phyloP scores from a whole-genome alignment of 2,329 filamentous ascomycete genomes.

The Aspergillus ochraceoroseus region DNA sequence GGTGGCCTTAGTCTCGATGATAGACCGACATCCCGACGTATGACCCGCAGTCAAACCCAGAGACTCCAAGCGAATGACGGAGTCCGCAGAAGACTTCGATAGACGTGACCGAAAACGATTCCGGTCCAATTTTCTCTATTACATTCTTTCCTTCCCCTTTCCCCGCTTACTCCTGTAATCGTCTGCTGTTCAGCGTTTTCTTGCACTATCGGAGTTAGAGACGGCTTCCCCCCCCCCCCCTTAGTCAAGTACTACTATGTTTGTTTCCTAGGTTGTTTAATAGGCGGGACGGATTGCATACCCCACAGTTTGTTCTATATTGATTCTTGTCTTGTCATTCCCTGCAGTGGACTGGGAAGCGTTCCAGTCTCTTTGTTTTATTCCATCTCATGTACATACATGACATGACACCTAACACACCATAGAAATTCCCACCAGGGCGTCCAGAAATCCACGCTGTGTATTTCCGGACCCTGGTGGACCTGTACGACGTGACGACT shows the following conservation, averaged over 20 bases:
- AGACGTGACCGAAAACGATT: not conserved
- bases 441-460: no score
- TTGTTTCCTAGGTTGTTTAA: no score
- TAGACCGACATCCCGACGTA: conserved; percentile 29
- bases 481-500: conserved; percentile 14
- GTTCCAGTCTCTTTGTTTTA: no score
- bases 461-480: no score
- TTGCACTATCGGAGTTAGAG: conserved; percentile 2
- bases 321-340: no score
- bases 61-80: conserved; percentile 18
- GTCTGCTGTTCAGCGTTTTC: conserved; percentile 3
- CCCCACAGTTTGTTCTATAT: no score
- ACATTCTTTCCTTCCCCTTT: not conserved
- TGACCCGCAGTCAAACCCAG: conserved; percentile 36
- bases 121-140: conserved; percentile 1
- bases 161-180: not conserved
- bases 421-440: no score
- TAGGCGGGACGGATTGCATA: not conserved
- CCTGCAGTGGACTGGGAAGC: no score
- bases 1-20: conserved; percentile 35
- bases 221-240: no score
- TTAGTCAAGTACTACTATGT: not conserved
- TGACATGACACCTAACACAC: no score
- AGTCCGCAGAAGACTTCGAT: conserved; percentile 17
- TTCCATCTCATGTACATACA: conserved; percentile 4